Conservation (phyloP, 257 asterid species). For the Perilla frutescens region DNA sequence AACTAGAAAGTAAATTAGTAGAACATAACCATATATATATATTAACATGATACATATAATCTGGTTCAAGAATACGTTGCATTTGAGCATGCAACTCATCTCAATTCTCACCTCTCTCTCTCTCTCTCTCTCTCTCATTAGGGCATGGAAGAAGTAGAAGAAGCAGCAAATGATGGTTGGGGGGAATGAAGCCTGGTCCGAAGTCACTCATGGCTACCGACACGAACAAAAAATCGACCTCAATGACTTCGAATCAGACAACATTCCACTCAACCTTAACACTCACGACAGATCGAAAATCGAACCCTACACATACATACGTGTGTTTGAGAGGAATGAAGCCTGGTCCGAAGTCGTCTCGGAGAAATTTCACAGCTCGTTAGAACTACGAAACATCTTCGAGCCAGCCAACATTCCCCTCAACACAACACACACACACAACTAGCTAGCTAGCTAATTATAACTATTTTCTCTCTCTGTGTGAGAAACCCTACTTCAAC, state of each 20-base stretch:
- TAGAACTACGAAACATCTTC: constrained; percentile 52
- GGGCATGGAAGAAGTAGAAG: not conserved
- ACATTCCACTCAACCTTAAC: constrained; percentile 59
- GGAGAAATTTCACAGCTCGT: constrained; percentile 23
- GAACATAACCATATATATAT: not conserved
- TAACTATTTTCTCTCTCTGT: not conserved
- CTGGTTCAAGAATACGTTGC: not conserved
- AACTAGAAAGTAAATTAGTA: not conserved
- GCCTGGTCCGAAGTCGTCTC: constrained; percentile 85
- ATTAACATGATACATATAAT: too few species aligned
- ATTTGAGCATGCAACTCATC: constrained; percentile 7
- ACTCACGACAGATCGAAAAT: constrained; percentile 27
- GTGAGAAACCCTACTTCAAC: constrained; percentile 37
- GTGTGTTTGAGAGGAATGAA: constrained; percentile 75
- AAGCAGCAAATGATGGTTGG: constrained; percentile 50
- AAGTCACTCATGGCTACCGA: constrained; percentile 43
- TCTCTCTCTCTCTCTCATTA: constrained; percentile 7
- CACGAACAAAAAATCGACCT: constrained; percentile 19
- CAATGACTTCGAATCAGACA: constrained; percentile 70
- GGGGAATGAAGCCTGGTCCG: constrained; percentile 86
- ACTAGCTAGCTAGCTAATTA: too few species aligned
- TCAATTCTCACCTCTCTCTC: not conserved
- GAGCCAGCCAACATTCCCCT: constrained; percentile 90
- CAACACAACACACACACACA: constrained; percentile 38
- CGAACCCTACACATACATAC: too few species aligned